Evolutionary conservation across 371 early-diverging fungal genomes (phyloP), one percentile per base, ranked within the genome.

Genomic region (Circinella minor): DNA sequence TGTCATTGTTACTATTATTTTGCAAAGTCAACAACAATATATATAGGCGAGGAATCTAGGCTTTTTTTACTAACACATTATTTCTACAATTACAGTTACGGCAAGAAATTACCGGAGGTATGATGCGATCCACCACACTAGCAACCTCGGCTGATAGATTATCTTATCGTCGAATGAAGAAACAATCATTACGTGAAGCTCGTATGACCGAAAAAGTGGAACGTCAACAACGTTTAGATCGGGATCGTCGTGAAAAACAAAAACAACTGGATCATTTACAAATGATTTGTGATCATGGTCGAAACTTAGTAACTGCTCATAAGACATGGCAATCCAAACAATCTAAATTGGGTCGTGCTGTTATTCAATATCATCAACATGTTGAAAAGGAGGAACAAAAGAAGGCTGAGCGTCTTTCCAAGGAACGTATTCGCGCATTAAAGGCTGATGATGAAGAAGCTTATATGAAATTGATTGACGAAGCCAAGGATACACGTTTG

Each of bases 371-470:
- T 80, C 98, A 98, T 77, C 80, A 83, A 18, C 86, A 89, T 48
- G 86, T 93, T 39, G 95, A 96, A 74, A 95, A 95, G 79, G 97
- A 96, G 73, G 97, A 97, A 73, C 93, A 93, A 75, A 92, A 92
- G 79, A 90, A 94, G 61, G 76, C 84, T n/a, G 94, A 95, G 73
- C 89, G 93, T 39, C 76, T 94, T 11, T 88, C 94, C 2, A 93
- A 92, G 80, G 98, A 98, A 79, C 97, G 98, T 93, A 85, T 99
- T 63, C 90, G 91, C 71, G 97, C 98, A 27, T 85, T 98, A 74
- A 95, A 94, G 80, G 86, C 90, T 64, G 95, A 96, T 85, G 95
- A 98, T 85, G 98, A 99, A 84, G 97, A 95, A 68, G 97, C 95
- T 0, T 98, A 99, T 76, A 83, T 96, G 83, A 93, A 94, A 74